These are phyloP conservation scores for Cordyceps militaris DNA, from an alignment of 2,329 filamentous ascomycete genomes.

Conservation along the genomic window DNA sequence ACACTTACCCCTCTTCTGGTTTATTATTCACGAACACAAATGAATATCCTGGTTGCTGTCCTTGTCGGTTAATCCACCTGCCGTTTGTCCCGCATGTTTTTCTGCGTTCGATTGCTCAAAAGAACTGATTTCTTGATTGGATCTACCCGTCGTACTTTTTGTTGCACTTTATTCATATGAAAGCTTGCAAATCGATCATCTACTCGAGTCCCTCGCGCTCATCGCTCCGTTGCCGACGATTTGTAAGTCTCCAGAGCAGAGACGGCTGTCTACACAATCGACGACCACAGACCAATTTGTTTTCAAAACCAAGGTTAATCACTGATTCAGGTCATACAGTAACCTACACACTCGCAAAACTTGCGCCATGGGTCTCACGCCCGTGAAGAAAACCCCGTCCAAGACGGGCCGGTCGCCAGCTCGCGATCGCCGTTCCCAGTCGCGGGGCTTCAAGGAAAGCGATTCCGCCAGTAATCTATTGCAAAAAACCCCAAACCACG, in stretches of 20 bases:
- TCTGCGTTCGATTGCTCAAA: neutral
- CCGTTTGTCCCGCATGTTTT: neutral
- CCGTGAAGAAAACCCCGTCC: slow-evolving; percentile 17
- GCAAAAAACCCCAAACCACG: neutral
- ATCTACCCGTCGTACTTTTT: neutral
- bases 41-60: neutral
- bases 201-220: neutral
- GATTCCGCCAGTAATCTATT: neutral
- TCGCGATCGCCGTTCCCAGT: slow-evolving; percentile 13
- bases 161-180: neutral
- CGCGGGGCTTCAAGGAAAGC: slow-evolving; percentile 11
- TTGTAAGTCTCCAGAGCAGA: neutral
- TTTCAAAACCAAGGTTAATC: too few species aligned
- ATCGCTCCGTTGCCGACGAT: neutral
- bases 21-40: neutral
- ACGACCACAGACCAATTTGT: neutral
- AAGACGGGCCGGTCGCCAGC: slow-evolving; percentile 16
- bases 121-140: neutral
- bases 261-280: neutral
- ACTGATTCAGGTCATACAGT: neutral
- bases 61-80: neutral
- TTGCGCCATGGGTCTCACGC: slow-evolving; percentile 15
- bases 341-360: neutral
- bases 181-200: neutral
- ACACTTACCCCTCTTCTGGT: neutral